These are phyloP conservation scores for Ceratocystiopsis minuta DNA, from an alignment of 2,329 filamentous ascomycete species.

Conservation along the genomic window DNA sequence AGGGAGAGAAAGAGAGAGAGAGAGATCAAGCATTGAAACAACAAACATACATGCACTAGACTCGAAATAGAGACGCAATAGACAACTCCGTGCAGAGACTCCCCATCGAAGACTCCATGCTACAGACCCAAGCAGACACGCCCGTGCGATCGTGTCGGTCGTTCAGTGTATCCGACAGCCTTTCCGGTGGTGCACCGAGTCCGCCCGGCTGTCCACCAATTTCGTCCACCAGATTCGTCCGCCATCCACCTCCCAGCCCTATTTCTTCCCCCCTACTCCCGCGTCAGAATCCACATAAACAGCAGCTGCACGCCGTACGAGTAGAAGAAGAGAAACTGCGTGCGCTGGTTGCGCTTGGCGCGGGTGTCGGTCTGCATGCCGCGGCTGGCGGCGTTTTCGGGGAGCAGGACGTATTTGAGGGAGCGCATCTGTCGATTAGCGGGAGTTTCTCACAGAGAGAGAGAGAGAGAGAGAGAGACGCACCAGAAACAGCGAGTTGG, in stretches of 20 bases:
- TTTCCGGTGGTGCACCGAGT: too few relatives aligned
- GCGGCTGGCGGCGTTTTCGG: slow-evolving; percentile 51
- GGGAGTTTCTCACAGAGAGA: not conserved
- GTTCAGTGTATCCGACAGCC: too few relatives aligned
- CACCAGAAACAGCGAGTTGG: slow-evolving; percentile 91
- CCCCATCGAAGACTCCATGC: too few relatives aligned
- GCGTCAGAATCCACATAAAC: slow-evolving; percentile 69
- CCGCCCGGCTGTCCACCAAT: too few relatives aligned
- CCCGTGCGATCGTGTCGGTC: too few relatives aligned
- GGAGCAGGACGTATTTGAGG: slow-evolving; percentile 85
- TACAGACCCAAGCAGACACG: too few relatives aligned
- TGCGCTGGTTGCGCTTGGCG: slow-evolving; percentile 70
- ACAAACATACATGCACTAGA: too few relatives aligned
- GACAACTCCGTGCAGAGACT: too few relatives aligned
- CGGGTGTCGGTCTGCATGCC: slow-evolving; percentile 57
- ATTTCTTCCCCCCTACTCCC: slow-evolving; percentile 17
- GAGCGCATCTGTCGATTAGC: slow-evolving; percentile 54
- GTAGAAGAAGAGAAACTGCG: slow-evolving; percentile 85
- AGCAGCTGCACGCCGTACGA: slow-evolving; percentile 85
- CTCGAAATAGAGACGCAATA: too few relatives aligned
- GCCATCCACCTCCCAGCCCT: not conserved
- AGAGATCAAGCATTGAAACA: too few relatives aligned
- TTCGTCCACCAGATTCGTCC: too few relatives aligned
- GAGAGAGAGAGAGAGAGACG: slow-evolving; percentile 12
- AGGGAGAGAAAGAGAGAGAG: too few relatives aligned